Conservation (phyloP, 306 rosid species). For the Adenanthera pavonina region DNA sequence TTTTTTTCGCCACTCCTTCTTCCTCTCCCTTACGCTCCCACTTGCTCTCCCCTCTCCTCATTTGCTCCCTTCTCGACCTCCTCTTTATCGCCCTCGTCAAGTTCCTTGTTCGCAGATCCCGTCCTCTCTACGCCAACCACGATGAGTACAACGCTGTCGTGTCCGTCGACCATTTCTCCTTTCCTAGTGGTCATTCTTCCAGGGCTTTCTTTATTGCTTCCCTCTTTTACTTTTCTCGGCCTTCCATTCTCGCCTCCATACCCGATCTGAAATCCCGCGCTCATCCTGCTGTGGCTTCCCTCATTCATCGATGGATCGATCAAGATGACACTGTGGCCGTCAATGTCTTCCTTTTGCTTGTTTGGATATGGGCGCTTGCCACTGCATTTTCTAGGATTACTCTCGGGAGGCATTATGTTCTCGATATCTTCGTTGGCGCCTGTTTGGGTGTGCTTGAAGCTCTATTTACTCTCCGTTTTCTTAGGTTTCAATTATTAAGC, state of each 20-base stretch:
- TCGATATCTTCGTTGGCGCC: constrained; percentile 46
- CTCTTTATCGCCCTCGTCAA: constrained; percentile 58
- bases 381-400: constrained; percentile 65
- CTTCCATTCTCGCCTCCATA: constrained; percentile 27
- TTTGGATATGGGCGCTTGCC: constrained; percentile 61
- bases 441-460: constrained; percentile 70
- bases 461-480: constrained; percentile 54
- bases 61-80: constrained; percentile 77
- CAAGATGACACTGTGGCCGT: constrained; percentile 35
- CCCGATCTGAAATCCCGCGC: constrained; percentile 13
- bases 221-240: constrained; percentile 49
- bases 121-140: constrained; percentile 63
- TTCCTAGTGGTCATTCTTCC: constrained; percentile 85
- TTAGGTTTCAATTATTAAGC: constrained; percentile 35
- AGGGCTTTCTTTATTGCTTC: constrained; percentile 73
- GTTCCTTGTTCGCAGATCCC: constrained; percentile 60
- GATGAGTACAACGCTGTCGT: constrained; percentile 59
- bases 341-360: constrained; percentile 30
- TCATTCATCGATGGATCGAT: constrained; percentile 41
- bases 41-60: constrained; percentile 56
- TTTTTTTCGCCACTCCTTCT: constrained; percentile 49
- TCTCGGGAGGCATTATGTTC: constrained; percentile 77
- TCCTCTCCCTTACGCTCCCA: constrained; percentile 48
- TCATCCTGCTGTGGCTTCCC: constrained; percentile 25
- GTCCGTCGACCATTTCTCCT: constrained; percentile 68